A percentile compares a stretch with the other conserved stretches of the same genome.
Conservation (phyloP, 2,329 filamentous ascomycete genomes). For the Boeremia lycopersici region DNA sequence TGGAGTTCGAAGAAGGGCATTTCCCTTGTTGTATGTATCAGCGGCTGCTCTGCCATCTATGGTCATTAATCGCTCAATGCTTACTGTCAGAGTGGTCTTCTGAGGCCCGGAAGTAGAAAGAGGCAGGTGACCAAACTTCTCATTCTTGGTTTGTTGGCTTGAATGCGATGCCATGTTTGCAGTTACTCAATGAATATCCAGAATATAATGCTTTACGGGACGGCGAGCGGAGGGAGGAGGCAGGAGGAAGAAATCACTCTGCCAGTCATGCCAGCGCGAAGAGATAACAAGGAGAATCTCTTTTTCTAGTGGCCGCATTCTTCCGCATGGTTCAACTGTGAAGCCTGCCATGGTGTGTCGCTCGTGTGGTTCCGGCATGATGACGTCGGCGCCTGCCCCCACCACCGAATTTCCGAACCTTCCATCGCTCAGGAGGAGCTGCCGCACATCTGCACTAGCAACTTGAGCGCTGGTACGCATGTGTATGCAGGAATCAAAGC, state of each 20-base stretch:
- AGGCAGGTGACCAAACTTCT: constrained; percentile 47
- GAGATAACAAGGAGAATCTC: not conserved
- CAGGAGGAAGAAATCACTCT: not conserved
- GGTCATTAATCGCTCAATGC: not conserved
- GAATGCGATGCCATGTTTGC: constrained; percentile 19
- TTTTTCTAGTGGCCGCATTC: constrained; percentile 3
- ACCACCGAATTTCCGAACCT: not conserved
- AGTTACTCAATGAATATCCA: not conserved
- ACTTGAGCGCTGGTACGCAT: too few species aligned
- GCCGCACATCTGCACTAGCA: not conserved
- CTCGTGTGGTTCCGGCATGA: constrained; percentile 3
- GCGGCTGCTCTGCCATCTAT: not conserved
- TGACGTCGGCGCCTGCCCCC: constrained; percentile 18
- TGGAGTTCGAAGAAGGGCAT: constrained; percentile 65
- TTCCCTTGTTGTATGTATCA: constrained; percentile 33
- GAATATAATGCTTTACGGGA: not conserved
- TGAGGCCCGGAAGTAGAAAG: constrained; percentile 51
- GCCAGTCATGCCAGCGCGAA: not conserved
- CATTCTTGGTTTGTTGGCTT: constrained; percentile 37
- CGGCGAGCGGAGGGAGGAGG: not conserved
- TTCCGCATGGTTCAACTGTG: not conserved
- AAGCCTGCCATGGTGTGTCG: not conserved
- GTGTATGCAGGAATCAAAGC: too few species aligned
- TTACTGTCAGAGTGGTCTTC: constrained; percentile 49
- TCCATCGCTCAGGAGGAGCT: not conserved